These are phyloP conservation scores for Leccinum variicolor DNA, from an alignment of 768 basidiomycete genomes.

Conservation along the genomic window DNA sequence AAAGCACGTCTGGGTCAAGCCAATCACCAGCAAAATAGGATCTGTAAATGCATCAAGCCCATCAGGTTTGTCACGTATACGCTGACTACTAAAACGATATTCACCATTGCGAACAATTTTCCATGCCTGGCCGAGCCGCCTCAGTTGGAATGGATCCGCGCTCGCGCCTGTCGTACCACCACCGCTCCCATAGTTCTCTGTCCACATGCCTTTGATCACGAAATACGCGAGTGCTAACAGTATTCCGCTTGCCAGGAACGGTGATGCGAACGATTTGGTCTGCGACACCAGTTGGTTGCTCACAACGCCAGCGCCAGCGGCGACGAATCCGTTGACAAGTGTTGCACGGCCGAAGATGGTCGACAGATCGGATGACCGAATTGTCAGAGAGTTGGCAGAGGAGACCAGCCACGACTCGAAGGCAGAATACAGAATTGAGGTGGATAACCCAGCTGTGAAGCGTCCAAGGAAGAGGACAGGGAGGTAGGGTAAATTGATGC, in stretches of 20 bases:
- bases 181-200: conserved; percentile 64
- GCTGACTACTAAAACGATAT: neutral
- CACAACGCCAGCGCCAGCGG: conserved; percentile 60
- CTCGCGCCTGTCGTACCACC: conserved; percentile 23
- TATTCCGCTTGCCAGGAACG: conserved; percentile 62
- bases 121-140: conserved; percentile 54
- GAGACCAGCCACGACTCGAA: conserved; percentile 80
- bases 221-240: conserved; percentile 53
- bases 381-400: conserved; percentile 46
- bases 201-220: conserved; percentile 57
- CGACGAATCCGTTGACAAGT: conserved; percentile 70
- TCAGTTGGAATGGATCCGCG: conserved; percentile 48
- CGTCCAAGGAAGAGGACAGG: conserved; percentile 63
- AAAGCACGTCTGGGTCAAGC: conserved; percentile 76
- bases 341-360: conserved; percentile 72
- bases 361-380: conserved; percentile 59
- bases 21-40: conserved; percentile 57
- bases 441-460: conserved; percentile 66
- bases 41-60: conserved; percentile 37
- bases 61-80: neutral
- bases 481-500: conserved; percentile 53
- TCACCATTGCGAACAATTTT: conserved; percentile 52
- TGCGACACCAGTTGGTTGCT: conserved; percentile 60
- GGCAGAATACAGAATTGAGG: conserved; percentile 70
- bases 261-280: conserved; percentile 53